Evolutionary conservation across 805 yeast species (phyloP).

Genomic region (Schwanniomyces sp.): DNA sequence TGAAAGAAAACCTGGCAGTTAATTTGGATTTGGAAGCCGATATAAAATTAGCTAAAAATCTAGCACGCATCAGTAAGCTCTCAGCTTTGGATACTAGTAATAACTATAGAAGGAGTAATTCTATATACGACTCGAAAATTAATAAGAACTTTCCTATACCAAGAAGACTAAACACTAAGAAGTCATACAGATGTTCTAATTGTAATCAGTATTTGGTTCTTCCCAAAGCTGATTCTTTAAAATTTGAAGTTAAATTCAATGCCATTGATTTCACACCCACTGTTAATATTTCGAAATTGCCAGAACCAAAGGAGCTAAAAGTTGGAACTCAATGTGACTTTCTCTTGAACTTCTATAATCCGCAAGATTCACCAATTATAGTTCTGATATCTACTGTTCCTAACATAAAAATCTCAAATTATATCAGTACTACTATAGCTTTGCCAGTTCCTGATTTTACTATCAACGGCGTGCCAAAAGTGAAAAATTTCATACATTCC

Average conservation of each 20-base stretch:
- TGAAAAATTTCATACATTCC: conserved; percentile 23
- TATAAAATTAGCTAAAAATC: conserved; percentile 3
- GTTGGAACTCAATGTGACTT: conserved; percentile 16
- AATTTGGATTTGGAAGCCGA: conserved; percentile 5
- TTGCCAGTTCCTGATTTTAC: conserved; percentile 25
- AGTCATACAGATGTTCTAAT: conserved; percentile 22
- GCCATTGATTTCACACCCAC: conserved; percentile 37
- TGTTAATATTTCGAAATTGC: conserved; percentile 17
- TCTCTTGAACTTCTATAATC: conserved; percentile 32
- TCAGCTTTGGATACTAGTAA: not conserved
- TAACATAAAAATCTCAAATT: conserved; percentile 2
- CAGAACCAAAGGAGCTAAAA: conserved; percentile 6
- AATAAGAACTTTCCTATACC: conserved; percentile 20
- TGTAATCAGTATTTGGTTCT: conserved; percentile 26
- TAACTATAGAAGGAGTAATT: conserved; percentile 2
- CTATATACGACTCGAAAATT: not conserved
- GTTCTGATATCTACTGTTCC: conserved; percentile 26
- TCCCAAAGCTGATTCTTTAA: conserved; percentile 30
- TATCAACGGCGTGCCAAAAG: conserved; percentile 16
- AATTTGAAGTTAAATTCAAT: conserved; percentile 27
- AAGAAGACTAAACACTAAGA: conserved; percentile 22
- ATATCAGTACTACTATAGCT: conserved; percentile 11
- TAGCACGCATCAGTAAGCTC: not conserved
- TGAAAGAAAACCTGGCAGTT: not conserved
- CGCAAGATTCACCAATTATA: conserved; percentile 18